phyloP scores from a whole-genome alignment of 2,329 filamentous ascomycete genomes.

The Bipolaris gigantea region DNA sequence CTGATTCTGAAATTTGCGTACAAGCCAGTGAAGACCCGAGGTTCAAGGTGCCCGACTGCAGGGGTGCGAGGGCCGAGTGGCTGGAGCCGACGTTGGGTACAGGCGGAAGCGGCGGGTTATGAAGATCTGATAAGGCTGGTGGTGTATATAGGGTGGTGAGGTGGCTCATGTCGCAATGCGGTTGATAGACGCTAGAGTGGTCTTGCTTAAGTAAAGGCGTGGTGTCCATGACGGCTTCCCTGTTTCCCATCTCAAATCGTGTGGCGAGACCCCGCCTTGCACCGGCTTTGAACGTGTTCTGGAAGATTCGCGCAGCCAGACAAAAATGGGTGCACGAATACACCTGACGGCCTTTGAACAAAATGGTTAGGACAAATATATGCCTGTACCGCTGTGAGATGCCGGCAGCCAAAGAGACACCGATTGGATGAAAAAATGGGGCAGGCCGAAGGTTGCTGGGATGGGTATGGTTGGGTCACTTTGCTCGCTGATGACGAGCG shows the following conservation, averaged over 20 bases:
- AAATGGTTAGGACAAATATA: not conserved
- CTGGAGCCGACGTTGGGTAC: not conserved
- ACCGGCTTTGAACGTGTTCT: conserved; percentile 3
- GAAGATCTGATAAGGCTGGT: not conserved
- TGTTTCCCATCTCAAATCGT: not conserved
- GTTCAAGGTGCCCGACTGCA: not conserved
- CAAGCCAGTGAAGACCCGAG: not conserved
- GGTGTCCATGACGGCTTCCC: conserved; percentile 2
- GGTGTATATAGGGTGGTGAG: not conserved
- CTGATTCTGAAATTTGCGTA: not conserved
- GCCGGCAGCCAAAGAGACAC: not conserved
- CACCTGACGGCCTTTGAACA: not conserved
- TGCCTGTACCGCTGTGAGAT: not conserved
- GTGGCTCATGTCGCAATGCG: not conserved
- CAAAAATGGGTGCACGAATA: not conserved
- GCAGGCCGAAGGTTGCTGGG: no score
- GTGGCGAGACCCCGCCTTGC: conserved; percentile 5
- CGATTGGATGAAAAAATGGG: not conserved
- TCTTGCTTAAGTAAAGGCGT: not conserved
- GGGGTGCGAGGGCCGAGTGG: not conserved
- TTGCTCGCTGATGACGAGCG: not conserved
- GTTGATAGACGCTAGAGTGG: not conserved
- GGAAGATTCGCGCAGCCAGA: not conserved
- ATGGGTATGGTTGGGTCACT: not conserved
- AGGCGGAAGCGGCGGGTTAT: conserved; percentile 1